Evolutionary conservation across 2,329 filamentous ascomycete genomes (phyloP).

Genomic region (Neocatenulostroma microsporum): DNA sequence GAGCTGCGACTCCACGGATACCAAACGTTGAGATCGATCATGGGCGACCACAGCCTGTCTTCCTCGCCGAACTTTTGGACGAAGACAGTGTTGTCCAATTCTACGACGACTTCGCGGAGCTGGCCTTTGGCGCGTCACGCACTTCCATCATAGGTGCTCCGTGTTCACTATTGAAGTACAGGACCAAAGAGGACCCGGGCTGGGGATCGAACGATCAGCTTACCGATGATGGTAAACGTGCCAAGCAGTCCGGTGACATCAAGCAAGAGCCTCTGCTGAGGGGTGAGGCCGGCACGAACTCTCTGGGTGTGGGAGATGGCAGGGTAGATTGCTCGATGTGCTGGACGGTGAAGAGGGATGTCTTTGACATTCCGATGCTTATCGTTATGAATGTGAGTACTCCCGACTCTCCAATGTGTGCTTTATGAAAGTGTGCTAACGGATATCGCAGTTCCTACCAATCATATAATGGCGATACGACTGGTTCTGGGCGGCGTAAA

Average conservation of each 20-base stretch:
- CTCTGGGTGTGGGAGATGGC: constrained; percentile 71
- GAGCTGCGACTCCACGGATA: constrained; percentile 40
- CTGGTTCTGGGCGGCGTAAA: no score
- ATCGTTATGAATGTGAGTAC: constrained; percentile 92
- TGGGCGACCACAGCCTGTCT: constrained; percentile 63
- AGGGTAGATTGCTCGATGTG: constrained; percentile 93
- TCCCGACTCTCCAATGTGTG: neutral
- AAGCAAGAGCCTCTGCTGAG: constrained; percentile 32
- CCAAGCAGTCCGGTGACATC: constrained; percentile 15
- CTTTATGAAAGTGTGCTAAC: neutral
- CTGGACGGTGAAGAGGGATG: constrained; percentile 94
- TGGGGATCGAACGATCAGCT: constrained; percentile 43
- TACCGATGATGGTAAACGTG: constrained; percentile 25
- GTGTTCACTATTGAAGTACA: constrained; percentile 85
- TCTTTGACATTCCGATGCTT: constrained; percentile 97
- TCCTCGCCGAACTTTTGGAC: constrained; percentile 85
- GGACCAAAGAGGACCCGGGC: constrained; percentile 54
- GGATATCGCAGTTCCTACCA: constrained; percentile 16
- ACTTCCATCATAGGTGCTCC: constrained; percentile 69
- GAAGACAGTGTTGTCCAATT: constrained; percentile 90
- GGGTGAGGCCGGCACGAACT: constrained; percentile 70
- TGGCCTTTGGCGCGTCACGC: constrained; percentile 85
- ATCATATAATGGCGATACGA: constrained; percentile 13
- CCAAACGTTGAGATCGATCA: constrained; percentile 22
- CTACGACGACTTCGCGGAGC: constrained; percentile 87